Evolutionary conservation across 2,329 filamentous ascomycete species (phyloP).

Genomic region (Paecilomyces niveus): DNA sequence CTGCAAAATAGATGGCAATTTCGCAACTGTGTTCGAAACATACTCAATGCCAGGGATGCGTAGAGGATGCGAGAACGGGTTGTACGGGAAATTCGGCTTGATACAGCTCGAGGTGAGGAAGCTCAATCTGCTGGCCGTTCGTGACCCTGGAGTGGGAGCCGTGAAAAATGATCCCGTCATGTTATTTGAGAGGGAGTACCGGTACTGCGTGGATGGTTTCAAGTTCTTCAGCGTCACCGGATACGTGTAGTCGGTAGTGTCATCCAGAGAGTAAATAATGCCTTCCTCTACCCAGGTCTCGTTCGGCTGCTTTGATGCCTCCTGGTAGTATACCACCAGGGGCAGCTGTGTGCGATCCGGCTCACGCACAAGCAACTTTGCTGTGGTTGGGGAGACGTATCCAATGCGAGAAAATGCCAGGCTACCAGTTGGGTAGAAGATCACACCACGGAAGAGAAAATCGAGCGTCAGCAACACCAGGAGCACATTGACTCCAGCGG

Average conservation of each 20-base stretch:
- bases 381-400: conserved; percentile 73
- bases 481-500: conserved; percentile 64
- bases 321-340: conserved; percentile 59
- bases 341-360: conserved; percentile 69
- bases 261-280: conserved; percentile 57
- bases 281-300: conserved; percentile 59
- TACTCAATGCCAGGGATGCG: conserved; percentile 73
- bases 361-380: conserved; percentile 77
- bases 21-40: conserved; percentile 64
- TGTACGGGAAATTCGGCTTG: conserved; percentile 85
- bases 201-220: conserved; percentile 65
- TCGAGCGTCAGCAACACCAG: conserved; percentile 67
- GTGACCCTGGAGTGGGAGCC: conserved; percentile 62
- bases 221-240: conserved; percentile 61
- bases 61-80: conserved; percentile 71
- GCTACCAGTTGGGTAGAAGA: conserved; percentile 64
- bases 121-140: conserved; percentile 65
- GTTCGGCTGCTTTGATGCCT: conserved; percentile 23
- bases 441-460: conserved; percentile 65
- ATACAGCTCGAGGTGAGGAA: conserved; percentile 93
- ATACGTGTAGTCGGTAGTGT: conserved; percentile 76
- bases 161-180: conserved; percentile 75
- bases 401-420: conserved; percentile 82
- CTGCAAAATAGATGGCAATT: conserved; percentile 51
- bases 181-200: conserved; percentile 81